These are phyloP conservation scores for Sinapis alba DNA, from an alignment of 441 rosid species.

Conservation along the genomic window DNA sequence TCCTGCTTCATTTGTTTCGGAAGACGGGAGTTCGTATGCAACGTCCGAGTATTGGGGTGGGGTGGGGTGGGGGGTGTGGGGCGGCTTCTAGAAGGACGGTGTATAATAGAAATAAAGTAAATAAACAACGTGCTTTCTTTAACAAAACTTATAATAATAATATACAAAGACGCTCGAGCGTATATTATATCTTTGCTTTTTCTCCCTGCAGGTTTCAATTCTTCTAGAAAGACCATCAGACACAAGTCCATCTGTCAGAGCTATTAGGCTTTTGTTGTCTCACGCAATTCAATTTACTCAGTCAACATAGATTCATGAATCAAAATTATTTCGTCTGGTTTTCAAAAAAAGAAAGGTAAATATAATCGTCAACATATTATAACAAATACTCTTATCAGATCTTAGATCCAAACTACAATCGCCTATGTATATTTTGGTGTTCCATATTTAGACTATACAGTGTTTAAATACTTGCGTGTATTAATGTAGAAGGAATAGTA, in stretches of 20 bases:
- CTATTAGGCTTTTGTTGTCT: background rate
- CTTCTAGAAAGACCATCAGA: constrained; percentile 35
- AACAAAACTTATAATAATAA: background rate
- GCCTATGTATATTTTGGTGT: background rate
- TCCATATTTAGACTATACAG: background rate
- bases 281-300: background rate
- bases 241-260: constrained; percentile 22
- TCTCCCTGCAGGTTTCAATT: constrained; percentile 8
- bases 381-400: no score
- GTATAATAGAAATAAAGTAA: background rate
- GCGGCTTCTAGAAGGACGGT: constrained; percentile 37
- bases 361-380: no score
- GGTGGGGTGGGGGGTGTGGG: constrained; percentile 1
- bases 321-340: background rate
- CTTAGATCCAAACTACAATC: no score
- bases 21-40: constrained; percentile 12
- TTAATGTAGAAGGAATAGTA: no score
- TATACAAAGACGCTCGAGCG: no score
- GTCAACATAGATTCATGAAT: background rate
- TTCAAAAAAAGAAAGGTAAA: no score
- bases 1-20: constrained; percentile 10
- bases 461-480: no score
- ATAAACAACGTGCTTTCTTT: constrained; percentile 27
- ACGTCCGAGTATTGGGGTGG: constrained; percentile 20
- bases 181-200: background rate